Base-by-base conservation (phyloP, 306 rosid genomes). In the Purshia tridentata region DNA sequence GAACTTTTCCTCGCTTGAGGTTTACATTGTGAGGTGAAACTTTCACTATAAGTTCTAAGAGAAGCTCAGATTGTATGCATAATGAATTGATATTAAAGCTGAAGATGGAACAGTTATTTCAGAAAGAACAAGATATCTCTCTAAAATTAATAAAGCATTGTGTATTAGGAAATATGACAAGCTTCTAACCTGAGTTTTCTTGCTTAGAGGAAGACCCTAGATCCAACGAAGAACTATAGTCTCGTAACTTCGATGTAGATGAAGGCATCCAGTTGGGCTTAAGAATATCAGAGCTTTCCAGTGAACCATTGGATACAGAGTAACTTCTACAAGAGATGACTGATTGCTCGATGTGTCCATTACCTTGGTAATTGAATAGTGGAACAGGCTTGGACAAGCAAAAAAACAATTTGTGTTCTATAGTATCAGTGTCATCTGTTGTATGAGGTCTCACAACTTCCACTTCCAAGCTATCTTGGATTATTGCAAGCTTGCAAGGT, bases 401-500 rank as follows among this genome's bases (percentile, higher is more conserved):
- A 74, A 48, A 86, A 42, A 85, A 78, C 60, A 72, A 16, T 60
- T 84, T 87, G 69, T 81, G 75, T 68, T 78, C 86, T 8, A 74
- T 67, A 22, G 73, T 64, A 51, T 79, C 84, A 46, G 66, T 61
- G 49, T 77, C 83, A 37, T n/a, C 23, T 52, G 53, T 48, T 75
- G 67, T 46, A 23, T 83, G 74, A 67, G 70, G 59, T 81, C 84
- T 88, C 83, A 69, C 48, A 8, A 81, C 53, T 4, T 87, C 84
- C 75, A 88, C 73, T 23, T 81, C 69, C 49, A 89, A 78, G 69
- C 67, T 80, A 72, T 88, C 89, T 58, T 86, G 83, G 56, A 92
- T 81, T 68, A 85, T 37, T 64, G 89, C 91, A 55, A 92, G 76
- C 84, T 89, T 89, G 78, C 86, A 84, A 9, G 97, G 84, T 78